These are phyloP conservation scores for Phialophora macrospora DNA, from an alignment of 2,329 filamentous ascomycete genomes.

Conservation along the genomic window DNA sequence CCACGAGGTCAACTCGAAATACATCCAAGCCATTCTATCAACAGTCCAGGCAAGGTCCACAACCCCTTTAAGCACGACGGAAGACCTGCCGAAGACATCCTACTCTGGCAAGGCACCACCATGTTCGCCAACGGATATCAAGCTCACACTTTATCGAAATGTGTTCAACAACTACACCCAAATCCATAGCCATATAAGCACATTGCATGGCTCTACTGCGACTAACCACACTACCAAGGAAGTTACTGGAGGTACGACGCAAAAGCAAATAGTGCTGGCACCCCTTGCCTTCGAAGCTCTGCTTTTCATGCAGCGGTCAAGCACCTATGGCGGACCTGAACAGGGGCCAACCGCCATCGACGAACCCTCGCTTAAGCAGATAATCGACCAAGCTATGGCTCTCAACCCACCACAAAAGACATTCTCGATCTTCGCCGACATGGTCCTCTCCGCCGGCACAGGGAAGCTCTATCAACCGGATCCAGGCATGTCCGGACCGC, in stretches of 20 bases:
- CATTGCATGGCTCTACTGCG: constrained; percentile 5
- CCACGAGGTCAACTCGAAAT: constrained; percentile 18
- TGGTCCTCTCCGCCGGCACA: constrained; percentile 52
- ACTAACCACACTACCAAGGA: background rate
- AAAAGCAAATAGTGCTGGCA: constrained; percentile 28
- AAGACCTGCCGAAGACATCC: constrained; percentile 35
- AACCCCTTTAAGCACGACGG: constrained; percentile 23
- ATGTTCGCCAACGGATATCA: constrained; percentile 25
- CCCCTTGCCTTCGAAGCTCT: constrained; percentile 38
- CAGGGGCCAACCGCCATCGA: constrained; percentile 45
- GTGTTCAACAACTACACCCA: constrained; percentile 29
- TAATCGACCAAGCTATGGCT: constrained; percentile 52
- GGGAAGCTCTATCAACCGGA: no score
- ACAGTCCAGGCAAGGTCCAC: constrained; percentile 28
- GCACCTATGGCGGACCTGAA: background rate
- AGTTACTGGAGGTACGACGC: constrained; percentile 11
- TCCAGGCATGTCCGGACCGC: background rate
- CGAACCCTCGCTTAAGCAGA: constrained; percentile 60
- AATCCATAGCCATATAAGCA: constrained; percentile 8
- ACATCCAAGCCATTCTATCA: constrained; percentile 35
- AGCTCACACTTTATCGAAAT: constrained; percentile 29
- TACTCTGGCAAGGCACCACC: constrained; percentile 26
- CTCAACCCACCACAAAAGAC: constrained; percentile 48
- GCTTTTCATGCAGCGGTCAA: constrained; percentile 28
- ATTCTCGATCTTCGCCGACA: constrained; percentile 70